Conservation (phyloP, 495 filamentous ascomycete genomes). For the Chaetomidium leptoderma region DNA sequence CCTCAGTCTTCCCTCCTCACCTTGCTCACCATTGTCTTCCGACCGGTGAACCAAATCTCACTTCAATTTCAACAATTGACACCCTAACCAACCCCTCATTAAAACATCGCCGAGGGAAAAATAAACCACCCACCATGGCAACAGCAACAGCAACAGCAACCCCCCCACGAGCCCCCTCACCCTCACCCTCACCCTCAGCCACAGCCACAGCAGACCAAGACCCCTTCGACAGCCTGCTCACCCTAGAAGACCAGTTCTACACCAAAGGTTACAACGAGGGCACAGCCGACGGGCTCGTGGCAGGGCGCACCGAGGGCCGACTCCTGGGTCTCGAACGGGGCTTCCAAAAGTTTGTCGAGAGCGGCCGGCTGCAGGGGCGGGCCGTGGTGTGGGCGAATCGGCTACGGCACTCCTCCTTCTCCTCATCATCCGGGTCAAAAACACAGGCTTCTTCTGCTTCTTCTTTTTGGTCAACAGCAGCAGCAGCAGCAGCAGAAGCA, state of each 20-base stretch:
- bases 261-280: conserved; percentile 76
- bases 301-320: conserved; percentile 82
- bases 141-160: neutral
- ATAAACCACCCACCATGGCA: neutral
- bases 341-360: conserved; percentile 80
- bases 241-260: conserved; percentile 82
- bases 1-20: neutral
- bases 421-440: neutral
- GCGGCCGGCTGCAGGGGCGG: conserved; percentile 77
- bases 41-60: neutral
- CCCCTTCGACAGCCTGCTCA: conserved; percentile 67
- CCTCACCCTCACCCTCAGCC: no score
- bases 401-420: conserved; percentile 14
- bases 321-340: conserved; percentile 88
- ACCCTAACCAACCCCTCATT: no score
- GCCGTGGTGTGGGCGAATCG: conserved; percentile 70
- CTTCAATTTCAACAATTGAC: no score
- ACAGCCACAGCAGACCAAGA: conserved; percentile 34
- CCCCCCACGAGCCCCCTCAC: neutral
- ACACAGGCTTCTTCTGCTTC: neutral
- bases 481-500: no score
- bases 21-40: neutral
- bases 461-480: no score
- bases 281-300: conserved; percentile 66
- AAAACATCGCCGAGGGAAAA: neutral